These are phyloP conservation scores for Verticillium dahliae DNA, from an alignment of 2,329 filamentous ascomycete species.

Conservation along the genomic window DNA sequence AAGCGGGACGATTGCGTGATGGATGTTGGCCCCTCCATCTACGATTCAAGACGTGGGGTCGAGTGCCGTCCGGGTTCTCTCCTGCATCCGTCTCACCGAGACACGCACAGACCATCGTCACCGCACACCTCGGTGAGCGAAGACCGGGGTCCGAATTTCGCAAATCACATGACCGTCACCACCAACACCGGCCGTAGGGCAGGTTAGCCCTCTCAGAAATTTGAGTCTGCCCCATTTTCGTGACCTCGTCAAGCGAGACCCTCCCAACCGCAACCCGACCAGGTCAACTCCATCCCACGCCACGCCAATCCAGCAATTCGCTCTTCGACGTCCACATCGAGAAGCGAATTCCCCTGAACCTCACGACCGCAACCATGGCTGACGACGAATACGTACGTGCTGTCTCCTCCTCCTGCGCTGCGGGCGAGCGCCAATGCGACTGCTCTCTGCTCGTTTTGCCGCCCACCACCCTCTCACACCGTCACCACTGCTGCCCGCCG, in stretches of 20 bases:
- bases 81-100: neutral
- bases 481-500: slow-evolving; percentile 5
- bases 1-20: neutral
- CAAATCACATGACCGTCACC: neutral
- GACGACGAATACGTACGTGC: slow-evolving; percentile 79
- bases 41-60: neutral
- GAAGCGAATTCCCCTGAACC: slow-evolving; percentile 34
- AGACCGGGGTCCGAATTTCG: neutral
- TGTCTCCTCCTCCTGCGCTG: slow-evolving; percentile 9
- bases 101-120: neutral
- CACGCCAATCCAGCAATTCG: slow-evolving; percentile 24
- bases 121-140: neutral
- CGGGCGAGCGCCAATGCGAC: neutral
- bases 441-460: neutral
- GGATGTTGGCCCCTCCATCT: neutral
- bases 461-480: neutral
- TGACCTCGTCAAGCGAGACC: slow-evolving; percentile 9
- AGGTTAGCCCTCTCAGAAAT: slow-evolving; percentile 10
- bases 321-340: slow-evolving; percentile 34
- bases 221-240: neutral
- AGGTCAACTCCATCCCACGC: slow-evolving; percentile 2
- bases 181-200: slow-evolving; percentile 4
- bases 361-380: slow-evolving; percentile 63
- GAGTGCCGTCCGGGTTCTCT: neutral
- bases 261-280: neutral